phyloP scores from a whole-genome alignment of 2,329 filamentous ascomycete genomes.

The Aureobasidium sp. region DNA sequence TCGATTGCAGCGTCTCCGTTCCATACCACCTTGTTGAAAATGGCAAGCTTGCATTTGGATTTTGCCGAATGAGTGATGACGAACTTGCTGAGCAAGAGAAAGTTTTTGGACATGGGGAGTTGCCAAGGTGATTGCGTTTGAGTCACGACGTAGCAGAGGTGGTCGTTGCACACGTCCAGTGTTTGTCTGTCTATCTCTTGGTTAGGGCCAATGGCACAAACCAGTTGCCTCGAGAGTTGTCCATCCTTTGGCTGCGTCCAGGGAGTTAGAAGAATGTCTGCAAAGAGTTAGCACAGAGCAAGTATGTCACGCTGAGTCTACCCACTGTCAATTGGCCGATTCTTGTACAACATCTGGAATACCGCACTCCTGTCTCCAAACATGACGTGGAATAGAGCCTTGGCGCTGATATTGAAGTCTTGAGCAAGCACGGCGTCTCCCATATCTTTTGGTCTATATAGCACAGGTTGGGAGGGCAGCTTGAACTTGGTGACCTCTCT shows the following conservation, averaged over 20 bases:
- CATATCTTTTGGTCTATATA: conserved; percentile 80
- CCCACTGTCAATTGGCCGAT: conserved; percentile 61
- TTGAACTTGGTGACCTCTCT: conserved; percentile 64
- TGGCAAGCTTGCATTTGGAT: conserved; percentile 81
- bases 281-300: not conserved
- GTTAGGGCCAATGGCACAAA: conserved; percentile 27
- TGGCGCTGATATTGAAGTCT: conserved; percentile 84
- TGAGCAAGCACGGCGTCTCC: conserved; percentile 67
- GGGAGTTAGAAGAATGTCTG: conserved; percentile 73
- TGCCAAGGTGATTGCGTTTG: conserved; percentile 69
- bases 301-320: not conserved
- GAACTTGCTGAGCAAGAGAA: conserved; percentile 80
- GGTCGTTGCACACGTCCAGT: conserved; percentile 60
- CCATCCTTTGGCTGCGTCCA: conserved; percentile 69
- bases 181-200: conserved; percentile 71
- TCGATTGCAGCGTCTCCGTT: not conserved
- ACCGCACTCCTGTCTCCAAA: conserved; percentile 95
- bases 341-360: conserved; percentile 84
- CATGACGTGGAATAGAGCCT: conserved; percentile 89
- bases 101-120: conserved; percentile 70
- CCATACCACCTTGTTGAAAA: conserved; percentile 89
- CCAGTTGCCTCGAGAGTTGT: conserved; percentile 57
- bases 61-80: conserved; percentile 92
- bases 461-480: conserved; percentile 70
- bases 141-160: conserved; percentile 60